phyloP scores from a whole-genome alignment of 108 stramenopile genomes.

The Bacterosira constricta region DNA sequence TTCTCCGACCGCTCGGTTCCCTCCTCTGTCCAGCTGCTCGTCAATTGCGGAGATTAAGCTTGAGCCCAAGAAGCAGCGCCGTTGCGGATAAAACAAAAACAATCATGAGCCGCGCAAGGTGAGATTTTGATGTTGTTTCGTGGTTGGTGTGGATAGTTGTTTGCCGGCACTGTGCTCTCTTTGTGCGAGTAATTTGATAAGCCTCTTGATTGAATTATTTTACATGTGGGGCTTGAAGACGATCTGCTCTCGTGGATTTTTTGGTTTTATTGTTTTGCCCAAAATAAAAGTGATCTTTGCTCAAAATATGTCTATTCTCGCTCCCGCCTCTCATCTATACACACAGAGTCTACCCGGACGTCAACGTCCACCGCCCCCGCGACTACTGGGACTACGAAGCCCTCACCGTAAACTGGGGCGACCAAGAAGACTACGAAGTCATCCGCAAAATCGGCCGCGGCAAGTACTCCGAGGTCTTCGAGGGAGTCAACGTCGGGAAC shows the following conservation, averaged over 20 bases:
- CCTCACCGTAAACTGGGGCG: slow-evolving; percentile 98
- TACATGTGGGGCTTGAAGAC: not conserved
- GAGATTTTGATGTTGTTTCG: not conserved
- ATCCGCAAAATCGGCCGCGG: slow-evolving; percentile 99
- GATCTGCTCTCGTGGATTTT: too few species aligned
- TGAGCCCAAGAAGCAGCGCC: not conserved
- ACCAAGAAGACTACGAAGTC: slow-evolving; percentile 99
- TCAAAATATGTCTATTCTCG: not conserved
- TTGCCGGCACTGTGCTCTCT: too few species aligned
- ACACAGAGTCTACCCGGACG: slow-evolving; percentile 96
- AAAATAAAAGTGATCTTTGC: not conserved
- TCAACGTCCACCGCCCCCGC: slow-evolving; percentile 96
- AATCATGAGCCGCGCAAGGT: slow-evolving; percentile 51
- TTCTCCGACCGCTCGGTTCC: not conserved
- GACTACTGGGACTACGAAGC: slow-evolving; percentile 99
- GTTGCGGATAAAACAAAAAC: not conserved
- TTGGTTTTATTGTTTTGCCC: too few species aligned
- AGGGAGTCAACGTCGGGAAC: slow-evolving; percentile 95
- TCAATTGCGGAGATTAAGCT: slow-evolving; percentile 1
- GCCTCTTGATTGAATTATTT: not conserved
- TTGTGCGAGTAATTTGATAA: too few species aligned
- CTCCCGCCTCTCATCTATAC: not conserved
- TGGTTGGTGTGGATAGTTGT: too few species aligned
- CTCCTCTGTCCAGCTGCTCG: slow-evolving; percentile 8
- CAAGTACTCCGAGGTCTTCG: slow-evolving; percentile 99